A percentile compares a stretch with the other conserved stretches of the same genome.
phyloP scores from a whole-genome alignment of 2,329 filamentous ascomycete species.

The Hymenoscyphus repandus region DNA sequence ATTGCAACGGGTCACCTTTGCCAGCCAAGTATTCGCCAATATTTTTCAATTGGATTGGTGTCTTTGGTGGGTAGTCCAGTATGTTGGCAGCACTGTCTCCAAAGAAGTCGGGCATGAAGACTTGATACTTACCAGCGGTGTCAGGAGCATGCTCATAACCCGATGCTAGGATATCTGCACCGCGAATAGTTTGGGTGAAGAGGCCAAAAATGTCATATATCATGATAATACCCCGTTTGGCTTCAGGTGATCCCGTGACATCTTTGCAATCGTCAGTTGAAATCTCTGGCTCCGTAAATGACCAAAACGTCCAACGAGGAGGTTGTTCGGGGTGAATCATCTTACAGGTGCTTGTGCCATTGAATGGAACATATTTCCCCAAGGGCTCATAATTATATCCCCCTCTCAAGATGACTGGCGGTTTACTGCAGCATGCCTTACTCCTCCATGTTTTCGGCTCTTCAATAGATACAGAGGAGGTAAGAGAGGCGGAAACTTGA shows the following conservation, averaged over 20 bases:
- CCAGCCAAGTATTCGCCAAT: conserved; percentile 21
- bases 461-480: too few relatives aligned
- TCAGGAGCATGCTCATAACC: conserved; percentile 28
- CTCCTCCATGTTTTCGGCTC: too few relatives aligned
- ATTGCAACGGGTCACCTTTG: conserved; percentile 8
- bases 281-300: too few relatives aligned
- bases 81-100: conserved; percentile 43
- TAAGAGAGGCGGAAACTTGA: too few relatives aligned
- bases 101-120: conserved; percentile 91
- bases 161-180: conserved; percentile 57
- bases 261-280: too few relatives aligned
- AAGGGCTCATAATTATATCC: too few relatives aligned
- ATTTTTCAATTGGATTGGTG: conserved; percentile 14
- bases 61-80: conserved; percentile 15
- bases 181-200: conserved; percentile 63
- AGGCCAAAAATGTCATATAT: conserved; percentile 65
- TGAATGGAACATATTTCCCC: too few relatives aligned
- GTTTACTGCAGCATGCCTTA: too few relatives aligned
- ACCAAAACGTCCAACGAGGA: too few relatives aligned
- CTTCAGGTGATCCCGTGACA: conserved; percentile 39
- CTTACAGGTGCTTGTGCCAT: too few relatives aligned
- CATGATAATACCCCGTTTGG: conserved; percentile 52
- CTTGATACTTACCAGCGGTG: conserved; percentile 60
- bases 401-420: too few relatives aligned
- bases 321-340: too few relatives aligned